Evolutionary conservation across 2,329 filamentous ascomycete species (phyloP), one percentile per base, ranked within the genome.

Genomic region (Sporothrix globosa): DNA sequence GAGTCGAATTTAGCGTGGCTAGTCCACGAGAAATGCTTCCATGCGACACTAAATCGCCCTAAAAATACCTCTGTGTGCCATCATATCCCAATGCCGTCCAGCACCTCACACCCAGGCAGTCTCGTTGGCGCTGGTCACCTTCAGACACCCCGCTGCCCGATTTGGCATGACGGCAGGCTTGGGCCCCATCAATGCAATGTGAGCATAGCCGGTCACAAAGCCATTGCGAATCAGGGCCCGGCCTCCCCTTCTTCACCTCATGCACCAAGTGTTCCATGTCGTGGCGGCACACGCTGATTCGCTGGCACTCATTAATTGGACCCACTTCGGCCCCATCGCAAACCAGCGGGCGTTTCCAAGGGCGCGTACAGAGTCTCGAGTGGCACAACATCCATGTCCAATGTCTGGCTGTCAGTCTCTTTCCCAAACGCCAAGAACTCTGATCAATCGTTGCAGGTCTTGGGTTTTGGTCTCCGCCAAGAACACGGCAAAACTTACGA

Each of bases 241-340:
- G 44, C 14, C 41, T 52, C 73, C 75, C 75, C 34, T 54, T 72
- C 68, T 52, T 58, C 68, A 65, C 68, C 75, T 78, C 79, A 80
- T 80, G 80, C 82, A 81, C 72, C 75, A 79, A 79, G 77, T 78
- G 81, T 81, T 81, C 77, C 81, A 81, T 78, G 75, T 75, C 70
- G 70, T 71, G 50, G 73, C 71, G 71, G 72, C 72, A 72, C 44
- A 66, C 73, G 56, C 39, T 81, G 78, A 83, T 83, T 83, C 80
- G 82, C 67, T 73, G 70, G 70, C 72, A 68, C 65, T 73, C 75
- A 76, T 74, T 74, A 71, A 73, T 74, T 75, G 76, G 74, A 73
- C 76, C 74, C 69, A 67, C 69, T 56, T 13, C 50, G 30, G 39
- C 50, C 54, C 65, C 63, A 68, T 75, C 75, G 75, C 74, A 76